Evolutionary conservation across 495 filamentous ascomycete genomes (phyloP).

Genomic region (Articulospora tetracladia): DNA sequence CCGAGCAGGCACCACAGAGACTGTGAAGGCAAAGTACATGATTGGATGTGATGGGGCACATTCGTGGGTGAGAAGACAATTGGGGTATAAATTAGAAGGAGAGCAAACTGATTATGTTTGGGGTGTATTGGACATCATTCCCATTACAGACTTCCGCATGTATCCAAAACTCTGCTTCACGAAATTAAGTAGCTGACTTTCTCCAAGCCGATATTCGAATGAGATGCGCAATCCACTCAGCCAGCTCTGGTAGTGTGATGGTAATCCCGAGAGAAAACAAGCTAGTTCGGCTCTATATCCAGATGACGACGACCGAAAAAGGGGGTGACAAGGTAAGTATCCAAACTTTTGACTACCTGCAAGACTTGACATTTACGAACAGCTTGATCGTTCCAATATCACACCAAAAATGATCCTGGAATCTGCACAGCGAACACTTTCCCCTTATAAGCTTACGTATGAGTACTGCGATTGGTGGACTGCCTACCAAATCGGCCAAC

Average conservation of each 20-base stretch:
- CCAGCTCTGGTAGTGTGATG: slow-evolving; percentile 60
- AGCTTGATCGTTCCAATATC: slow-evolving; percentile 51
- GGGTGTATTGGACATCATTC: slow-evolving; percentile 63
- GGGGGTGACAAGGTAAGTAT: slow-evolving; percentile 6
- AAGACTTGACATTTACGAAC: not conserved
- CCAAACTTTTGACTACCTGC: not conserved
- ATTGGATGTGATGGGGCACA: slow-evolving; percentile 68
- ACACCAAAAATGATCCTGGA: slow-evolving; percentile 53
- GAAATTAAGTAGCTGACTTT: not conserved
- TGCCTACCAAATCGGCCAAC: slow-evolving; percentile 36
- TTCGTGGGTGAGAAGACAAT: slow-evolving; percentile 53
- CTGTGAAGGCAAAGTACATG: slow-evolving; percentile 57
- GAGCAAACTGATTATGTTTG: slow-evolving; percentile 63
- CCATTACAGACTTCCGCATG: slow-evolving; percentile 62
- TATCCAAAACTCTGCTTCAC: not conserved
- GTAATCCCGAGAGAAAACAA: slow-evolving; percentile 66
- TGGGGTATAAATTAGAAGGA: slow-evolving; percentile 56
- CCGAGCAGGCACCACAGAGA: slow-evolving; percentile 33
- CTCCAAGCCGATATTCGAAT: slow-evolving; percentile 56
- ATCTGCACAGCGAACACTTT: slow-evolving; percentile 54
- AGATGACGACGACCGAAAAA: slow-evolving; percentile 50
- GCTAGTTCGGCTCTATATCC: slow-evolving; percentile 66
- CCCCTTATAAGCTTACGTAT: slow-evolving; percentile 58
- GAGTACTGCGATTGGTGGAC: slow-evolving; percentile 66
- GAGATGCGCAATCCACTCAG: slow-evolving; percentile 64